A percentile compares a stretch with the other conserved stretches of the same genome.
phyloP scores from a whole-genome alignment of 2,329 filamentous ascomycete species.

The Botrytis tulipae region DNA sequence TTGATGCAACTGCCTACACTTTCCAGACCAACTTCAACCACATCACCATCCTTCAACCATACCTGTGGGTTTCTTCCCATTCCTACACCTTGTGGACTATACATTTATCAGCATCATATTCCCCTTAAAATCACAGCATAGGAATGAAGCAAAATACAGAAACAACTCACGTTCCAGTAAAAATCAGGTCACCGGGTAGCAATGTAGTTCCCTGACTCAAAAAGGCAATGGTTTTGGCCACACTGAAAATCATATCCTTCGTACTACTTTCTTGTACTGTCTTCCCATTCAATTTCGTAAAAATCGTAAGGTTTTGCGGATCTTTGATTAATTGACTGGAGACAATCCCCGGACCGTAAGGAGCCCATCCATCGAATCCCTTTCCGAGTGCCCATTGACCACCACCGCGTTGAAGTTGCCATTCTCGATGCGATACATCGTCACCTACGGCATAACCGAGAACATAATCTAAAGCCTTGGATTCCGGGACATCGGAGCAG shows the following conservation, averaged over 20 bases:
- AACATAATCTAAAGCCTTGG: constrained; percentile 66
- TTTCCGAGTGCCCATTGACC: constrained; percentile 72
- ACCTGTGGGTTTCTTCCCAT: constrained; percentile 65
- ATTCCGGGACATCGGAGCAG: constrained; percentile 63
- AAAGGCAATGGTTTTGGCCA: constrained; percentile 58
- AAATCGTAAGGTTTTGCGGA: constrained; percentile 56
- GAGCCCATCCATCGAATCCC: constrained; percentile 74
- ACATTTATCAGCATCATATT: background rate
- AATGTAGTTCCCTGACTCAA: constrained; percentile 62
- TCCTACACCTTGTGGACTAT: constrained; percentile 63
- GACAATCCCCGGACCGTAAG: constrained; percentile 70
- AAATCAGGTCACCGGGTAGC: constrained; percentile 63
- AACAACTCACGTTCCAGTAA: constrained; percentile 55
- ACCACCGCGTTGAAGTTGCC: constrained; percentile 66
- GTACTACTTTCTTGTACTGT: constrained; percentile 57
- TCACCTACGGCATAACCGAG: constrained; percentile 74
- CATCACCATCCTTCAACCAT: constrained; percentile 69
- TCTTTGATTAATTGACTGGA: constrained; percentile 53
- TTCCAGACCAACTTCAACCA: constrained; percentile 67
- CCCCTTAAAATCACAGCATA: background rate
- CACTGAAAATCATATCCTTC: constrained; percentile 61
- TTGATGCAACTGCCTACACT: constrained; percentile 60
- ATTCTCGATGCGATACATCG: constrained; percentile 77
- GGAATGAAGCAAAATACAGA: background rate
- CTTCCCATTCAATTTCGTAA: constrained; percentile 58